phyloP scores from a whole-genome alignment of 352 stramenopile genomes.

The Globisporangium nodosum region DNA sequence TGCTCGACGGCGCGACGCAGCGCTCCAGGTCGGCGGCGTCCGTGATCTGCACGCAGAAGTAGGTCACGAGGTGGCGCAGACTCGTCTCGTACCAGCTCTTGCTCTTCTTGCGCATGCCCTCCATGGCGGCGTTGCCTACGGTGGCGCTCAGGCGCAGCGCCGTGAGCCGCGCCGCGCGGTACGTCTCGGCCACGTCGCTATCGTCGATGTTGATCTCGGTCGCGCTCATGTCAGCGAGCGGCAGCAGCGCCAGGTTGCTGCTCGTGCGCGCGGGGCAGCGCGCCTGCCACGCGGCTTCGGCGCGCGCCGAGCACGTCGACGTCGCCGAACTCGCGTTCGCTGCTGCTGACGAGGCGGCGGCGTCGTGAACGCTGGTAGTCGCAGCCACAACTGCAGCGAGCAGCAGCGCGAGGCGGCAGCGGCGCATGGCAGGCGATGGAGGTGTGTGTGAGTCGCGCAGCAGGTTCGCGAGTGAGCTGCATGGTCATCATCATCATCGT shows the following conservation, averaged over 20 bases:
- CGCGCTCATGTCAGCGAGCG: conserved; percentile 40
- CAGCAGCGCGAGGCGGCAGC: neutral
- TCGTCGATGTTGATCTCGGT: conserved; percentile 62
- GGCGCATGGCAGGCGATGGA: neutral
- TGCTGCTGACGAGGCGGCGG: neutral
- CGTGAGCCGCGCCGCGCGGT: conserved; percentile 59
- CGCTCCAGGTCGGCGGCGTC: conserved; percentile 38
- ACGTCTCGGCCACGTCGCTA: conserved; percentile 47
- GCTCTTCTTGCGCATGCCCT: conserved; percentile 64
- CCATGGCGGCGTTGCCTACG: conserved; percentile 60
- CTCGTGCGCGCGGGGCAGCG: conserved; percentile 49
- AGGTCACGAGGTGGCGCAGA: conserved; percentile 61
- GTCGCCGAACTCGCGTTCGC: conserved; percentile 4
- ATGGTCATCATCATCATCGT: too few species aligned
- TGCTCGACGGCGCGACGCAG: conserved; percentile 45
- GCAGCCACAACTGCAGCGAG: neutral
- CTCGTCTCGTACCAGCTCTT: conserved; percentile 62
- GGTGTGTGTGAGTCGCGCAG: too few species aligned
- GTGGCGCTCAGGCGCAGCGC: conserved; percentile 59
- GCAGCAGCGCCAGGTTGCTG: conserved; percentile 50
- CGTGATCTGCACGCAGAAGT: conserved; percentile 60
- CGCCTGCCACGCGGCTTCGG: conserved; percentile 45
- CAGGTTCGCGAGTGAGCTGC: too few species aligned
- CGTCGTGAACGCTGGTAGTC: neutral
- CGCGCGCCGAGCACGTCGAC: conserved; percentile 44